phyloP scores from a whole-genome alignment of 805 yeast species.

The Cyberlindnera lachancei region DNA sequence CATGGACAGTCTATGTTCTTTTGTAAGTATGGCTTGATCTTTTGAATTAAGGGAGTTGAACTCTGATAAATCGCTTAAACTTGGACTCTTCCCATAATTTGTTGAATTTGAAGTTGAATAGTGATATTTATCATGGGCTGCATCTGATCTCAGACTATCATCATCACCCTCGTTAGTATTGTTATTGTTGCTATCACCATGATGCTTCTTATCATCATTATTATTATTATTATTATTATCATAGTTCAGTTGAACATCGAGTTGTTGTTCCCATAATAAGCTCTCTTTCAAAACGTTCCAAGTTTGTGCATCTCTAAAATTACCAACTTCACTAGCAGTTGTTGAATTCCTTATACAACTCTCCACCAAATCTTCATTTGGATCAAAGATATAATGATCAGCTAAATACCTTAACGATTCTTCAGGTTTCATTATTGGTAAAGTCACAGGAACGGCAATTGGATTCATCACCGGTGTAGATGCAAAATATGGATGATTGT shows the following conservation, averaged over 20 bases:
- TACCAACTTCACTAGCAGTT: constrained; percentile 43
- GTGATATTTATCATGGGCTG: constrained; percentile 10
- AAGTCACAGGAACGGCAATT: constrained; percentile 16
- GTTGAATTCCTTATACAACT: constrained; percentile 49
- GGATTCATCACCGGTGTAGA: constrained; percentile 16
- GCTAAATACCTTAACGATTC: constrained; percentile 40
- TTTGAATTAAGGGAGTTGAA: constrained; percentile 12
- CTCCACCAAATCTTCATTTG: constrained; percentile 40
- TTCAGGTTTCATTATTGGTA: constrained; percentile 18
- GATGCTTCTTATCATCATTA: neutral
- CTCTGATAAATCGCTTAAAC: constrained; percentile 22
- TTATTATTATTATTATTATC: constrained; percentile 1
- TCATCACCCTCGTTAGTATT: constrained; percentile 4
- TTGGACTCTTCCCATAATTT: constrained; percentile 22
- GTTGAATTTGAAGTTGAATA: constrained; percentile 24
- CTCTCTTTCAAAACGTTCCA: constrained; percentile 54
- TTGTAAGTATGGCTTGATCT: constrained; percentile 2
- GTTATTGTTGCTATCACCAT: neutral
- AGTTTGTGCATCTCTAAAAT: constrained; percentile 49
- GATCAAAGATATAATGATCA: constrained; percentile 37
- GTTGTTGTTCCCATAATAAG: constrained; percentile 27
- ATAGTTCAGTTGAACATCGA: constrained; percentile 2
- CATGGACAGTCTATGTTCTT: constrained; percentile 2
- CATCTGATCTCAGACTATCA: constrained; percentile 14
- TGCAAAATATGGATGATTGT: constrained; percentile 4